Conservation (phyloP, 2,329 filamentous ascomycete genomes). For the Ophiosphaerella korrae region DNA sequence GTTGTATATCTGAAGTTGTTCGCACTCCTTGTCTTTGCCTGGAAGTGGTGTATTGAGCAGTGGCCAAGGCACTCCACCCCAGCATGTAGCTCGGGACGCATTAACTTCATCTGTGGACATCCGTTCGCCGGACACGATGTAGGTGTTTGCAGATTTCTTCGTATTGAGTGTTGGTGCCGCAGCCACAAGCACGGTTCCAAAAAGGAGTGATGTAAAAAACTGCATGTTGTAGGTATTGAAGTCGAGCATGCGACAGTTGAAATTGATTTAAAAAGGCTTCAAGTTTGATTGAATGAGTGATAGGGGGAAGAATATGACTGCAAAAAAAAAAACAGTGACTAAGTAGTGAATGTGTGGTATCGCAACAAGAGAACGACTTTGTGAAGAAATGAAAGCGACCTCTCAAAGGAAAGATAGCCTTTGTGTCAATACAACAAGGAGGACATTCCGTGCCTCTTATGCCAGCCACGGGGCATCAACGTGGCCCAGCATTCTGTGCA, state of each 20-base stretch:
- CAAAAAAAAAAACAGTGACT: neutral
- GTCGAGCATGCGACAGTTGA: neutral
- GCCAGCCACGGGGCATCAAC: neutral
- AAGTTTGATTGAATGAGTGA: neutral
- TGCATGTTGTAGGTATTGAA: constrained; percentile 1
- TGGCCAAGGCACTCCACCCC: constrained; percentile 15
- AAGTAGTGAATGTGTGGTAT: constrained; percentile 2
- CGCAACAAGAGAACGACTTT: constrained; percentile 2
- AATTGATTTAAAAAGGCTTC: neutral
- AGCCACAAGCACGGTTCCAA: neutral
- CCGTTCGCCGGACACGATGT: too few species aligned
- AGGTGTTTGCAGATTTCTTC: too few species aligned
- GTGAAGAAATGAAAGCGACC: neutral
- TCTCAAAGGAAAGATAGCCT: neutral
- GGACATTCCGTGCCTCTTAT: constrained; percentile 6
- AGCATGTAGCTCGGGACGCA: constrained; percentile 1
- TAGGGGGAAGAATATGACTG: neutral
- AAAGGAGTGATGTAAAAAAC: neutral
- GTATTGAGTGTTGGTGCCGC: neutral
- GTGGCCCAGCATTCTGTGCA: neutral
- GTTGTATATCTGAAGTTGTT: constrained; percentile 19
- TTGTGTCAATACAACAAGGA: neutral
- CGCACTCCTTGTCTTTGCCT: constrained; percentile 2
- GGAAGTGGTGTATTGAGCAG: constrained; percentile 16
- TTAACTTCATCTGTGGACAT: too few species aligned